Percentiles rank a stretch among this genome's conserved stretches.
These are phyloP conservation scores for Auriscalpium vulgare DNA, from an alignment of 768 basidiomycete genomes.

Conservation along the genomic window DNA sequence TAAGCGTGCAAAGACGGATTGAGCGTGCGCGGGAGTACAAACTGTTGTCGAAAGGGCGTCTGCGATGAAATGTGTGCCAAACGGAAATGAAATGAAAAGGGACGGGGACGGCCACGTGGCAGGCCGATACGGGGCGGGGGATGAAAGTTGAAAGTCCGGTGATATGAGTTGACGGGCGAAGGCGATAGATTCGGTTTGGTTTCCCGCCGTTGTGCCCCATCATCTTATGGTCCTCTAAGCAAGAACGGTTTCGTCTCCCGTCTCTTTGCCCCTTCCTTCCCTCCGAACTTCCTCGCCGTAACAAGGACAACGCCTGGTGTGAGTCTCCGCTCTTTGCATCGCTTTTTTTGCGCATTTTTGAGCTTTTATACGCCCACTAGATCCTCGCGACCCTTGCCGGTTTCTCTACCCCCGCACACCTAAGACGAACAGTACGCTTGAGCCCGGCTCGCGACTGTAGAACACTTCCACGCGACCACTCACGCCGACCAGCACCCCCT, in stretches of 20 bases:
- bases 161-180: neutral
- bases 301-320: slow-evolving; percentile 50
- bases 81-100: too few relatives aligned
- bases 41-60: too few relatives aligned
- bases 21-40: too few relatives aligned
- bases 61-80: too few relatives aligned
- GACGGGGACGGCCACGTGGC: neutral
- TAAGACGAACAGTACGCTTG: slow-evolving; percentile 32
- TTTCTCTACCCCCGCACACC: slow-evolving; percentile 47
- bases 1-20: too few relatives aligned
- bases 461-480: neutral
- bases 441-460: slow-evolving; percentile 1
- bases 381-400: slow-evolving; percentile 94
- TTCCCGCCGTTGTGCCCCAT: neutral
- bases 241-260: slow-evolving; percentile 16
- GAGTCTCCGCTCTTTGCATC: slow-evolving; percentile 9
- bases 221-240: slow-evolving; percentile 17
- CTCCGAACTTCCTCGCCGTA: slow-evolving; percentile 39
- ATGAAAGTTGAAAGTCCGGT: neutral
- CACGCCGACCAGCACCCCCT: neutral
- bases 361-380: slow-evolving; percentile 26
- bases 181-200: neutral
- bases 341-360: neutral
- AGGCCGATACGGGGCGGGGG: neutral
- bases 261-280: slow-evolving; percentile 22